These are phyloP conservation scores for Neonectria punicea DNA, from an alignment of 2,329 filamentous ascomycete genomes.

Conservation along the genomic window DNA sequence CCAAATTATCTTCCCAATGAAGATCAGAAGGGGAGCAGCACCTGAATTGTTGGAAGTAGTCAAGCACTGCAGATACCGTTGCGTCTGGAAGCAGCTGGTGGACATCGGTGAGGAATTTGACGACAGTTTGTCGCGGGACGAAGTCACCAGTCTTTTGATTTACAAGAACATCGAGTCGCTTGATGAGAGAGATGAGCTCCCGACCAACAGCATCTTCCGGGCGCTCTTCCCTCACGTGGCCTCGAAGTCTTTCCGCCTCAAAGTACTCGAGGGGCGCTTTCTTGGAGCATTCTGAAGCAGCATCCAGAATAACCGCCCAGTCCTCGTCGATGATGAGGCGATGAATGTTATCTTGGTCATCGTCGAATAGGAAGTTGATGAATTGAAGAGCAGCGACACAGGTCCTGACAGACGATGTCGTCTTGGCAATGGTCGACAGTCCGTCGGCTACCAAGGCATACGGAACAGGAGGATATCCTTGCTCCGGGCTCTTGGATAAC, in stretches of 20 bases:
- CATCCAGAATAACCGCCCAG: constrained; percentile 70
- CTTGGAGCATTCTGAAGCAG: constrained; percentile 66
- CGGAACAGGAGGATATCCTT: constrained; percentile 69
- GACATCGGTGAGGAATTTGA: constrained; percentile 73
- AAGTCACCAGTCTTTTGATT: constrained; percentile 61
- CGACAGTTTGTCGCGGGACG: constrained; percentile 72
- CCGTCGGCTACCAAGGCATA: constrained; percentile 69
- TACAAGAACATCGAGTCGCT: constrained; percentile 60
- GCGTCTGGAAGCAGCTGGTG: constrained; percentile 72
- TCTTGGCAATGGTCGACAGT: constrained; percentile 60
- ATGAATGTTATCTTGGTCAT: constrained; percentile 63
- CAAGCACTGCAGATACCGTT: constrained; percentile 71
- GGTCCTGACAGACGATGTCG: constrained; percentile 57
- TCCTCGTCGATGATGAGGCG: constrained; percentile 71
- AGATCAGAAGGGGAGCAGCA: constrained; percentile 78
- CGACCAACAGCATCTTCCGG: constrained; percentile 52
- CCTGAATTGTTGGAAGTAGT: constrained; percentile 74
- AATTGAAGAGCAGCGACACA: constrained; percentile 60
- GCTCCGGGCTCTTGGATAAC: constrained; percentile 67
- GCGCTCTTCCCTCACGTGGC: constrained; percentile 41
- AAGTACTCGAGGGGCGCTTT: constrained; percentile 37
- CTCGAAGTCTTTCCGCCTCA: constrained; percentile 40
- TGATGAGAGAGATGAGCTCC: constrained; percentile 58
- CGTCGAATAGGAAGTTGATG: constrained; percentile 66
- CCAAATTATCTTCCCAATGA: constrained; percentile 73